Base-by-base conservation (phyloP, 2,329 filamentous ascomycete genomes). In the Trichoderma afroharzianum region DNA sequence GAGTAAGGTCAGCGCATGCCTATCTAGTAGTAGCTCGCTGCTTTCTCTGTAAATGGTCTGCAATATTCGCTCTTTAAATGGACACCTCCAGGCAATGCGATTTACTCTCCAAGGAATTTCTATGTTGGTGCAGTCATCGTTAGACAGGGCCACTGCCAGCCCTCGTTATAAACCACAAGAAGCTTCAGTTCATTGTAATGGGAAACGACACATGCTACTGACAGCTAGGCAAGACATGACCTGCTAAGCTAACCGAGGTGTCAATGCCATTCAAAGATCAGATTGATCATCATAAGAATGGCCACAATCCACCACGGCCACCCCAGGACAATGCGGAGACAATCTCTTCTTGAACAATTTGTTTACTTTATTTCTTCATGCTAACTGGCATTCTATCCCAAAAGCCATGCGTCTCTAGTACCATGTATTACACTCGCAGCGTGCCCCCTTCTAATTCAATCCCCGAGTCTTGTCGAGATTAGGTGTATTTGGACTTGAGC, bases 401-500 rank as follows among this genome's bases (percentile, higher is more conserved):
- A 43, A n/a, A 32, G 47, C 30, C 32, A 33, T 36, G 66, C 57
- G 50, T 62, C 66, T 53, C 66, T 69, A 53, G 66, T 57, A 68
- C 53, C 28, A 59, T 62, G 43, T 33, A 61, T 36, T 28, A 47
- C 21, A 11, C 36, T 15, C 47, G 63, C 30, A 66, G 15, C 32
- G 6, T 15, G 47, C 47, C 11, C 4, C 11, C 55, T 39, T 24
- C 33, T 18, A 50, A 21, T 61, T 47, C 69, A 68, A 85, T 3
- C 91, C 89, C 76, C 89, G 88, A 74, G 77, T 82, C 87, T 91
- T 91, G 82, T 87, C 84, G 73, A 84, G 85, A 80, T 93, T 88
- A 81, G 86, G 92, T 92, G 82, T 91, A 88, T 80, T 88, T 88
- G 72, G 78, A 82, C 88, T 96, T 94, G 79, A 97, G 82, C 78